Evolutionary conservation across 768 basidiomycete species (phyloP).

Genomic region (Brasilioporus rufonigricans): DNA sequence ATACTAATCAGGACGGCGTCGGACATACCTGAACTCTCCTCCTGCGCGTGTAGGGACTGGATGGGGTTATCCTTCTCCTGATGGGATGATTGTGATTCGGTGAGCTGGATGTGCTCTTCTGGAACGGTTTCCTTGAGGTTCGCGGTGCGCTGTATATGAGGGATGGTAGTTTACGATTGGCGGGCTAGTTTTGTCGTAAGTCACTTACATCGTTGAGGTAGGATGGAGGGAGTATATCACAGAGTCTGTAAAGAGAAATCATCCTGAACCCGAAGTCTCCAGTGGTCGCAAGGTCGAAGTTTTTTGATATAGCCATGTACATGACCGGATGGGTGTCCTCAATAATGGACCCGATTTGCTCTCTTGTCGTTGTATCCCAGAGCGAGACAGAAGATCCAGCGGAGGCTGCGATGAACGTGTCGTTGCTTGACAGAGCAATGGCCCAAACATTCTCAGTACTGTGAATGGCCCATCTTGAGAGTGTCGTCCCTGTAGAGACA

Average conservation of each 20-base stretch:
- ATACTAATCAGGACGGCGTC: no score
- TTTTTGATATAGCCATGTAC: not conserved
- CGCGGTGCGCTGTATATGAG: no score
- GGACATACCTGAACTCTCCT: not conserved
- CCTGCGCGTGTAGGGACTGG: not conserved
- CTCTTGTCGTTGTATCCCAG: not conserved
- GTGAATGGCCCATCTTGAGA: not conserved
- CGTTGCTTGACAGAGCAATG: not conserved
- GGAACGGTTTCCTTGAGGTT: no score
- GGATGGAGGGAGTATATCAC: no score
- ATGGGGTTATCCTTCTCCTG: no score
- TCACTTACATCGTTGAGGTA: no score
- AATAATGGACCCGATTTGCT: not conserved
- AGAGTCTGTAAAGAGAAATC: not conserved
- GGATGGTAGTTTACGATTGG: no score
- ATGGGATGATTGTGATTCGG: no score
- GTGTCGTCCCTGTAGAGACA: not conserved
- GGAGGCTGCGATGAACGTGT: not conserved
- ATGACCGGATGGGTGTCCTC: not conserved
- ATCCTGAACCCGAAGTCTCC: no score
- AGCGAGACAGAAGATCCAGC: not conserved
- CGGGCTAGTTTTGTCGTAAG: no score
- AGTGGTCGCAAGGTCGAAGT: not conserved
- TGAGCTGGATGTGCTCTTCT: no score
- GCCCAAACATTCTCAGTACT: not conserved